These are phyloP conservation scores for Candida anutae DNA, from an alignment of 1,139 yeast genomes.

Conservation along the genomic window DNA sequence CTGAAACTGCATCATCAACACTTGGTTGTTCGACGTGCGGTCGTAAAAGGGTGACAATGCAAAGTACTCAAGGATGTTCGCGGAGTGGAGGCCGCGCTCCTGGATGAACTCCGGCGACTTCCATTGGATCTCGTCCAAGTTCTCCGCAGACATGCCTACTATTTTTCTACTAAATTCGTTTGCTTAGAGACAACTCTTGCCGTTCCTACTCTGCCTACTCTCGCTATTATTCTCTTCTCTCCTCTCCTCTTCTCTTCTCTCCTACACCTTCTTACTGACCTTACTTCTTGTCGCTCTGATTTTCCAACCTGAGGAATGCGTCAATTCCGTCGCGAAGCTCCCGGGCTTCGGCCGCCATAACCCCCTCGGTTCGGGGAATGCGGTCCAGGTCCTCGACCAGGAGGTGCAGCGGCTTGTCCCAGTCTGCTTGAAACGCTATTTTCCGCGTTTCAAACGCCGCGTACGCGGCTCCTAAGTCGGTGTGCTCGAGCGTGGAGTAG, in stretches of 20 bases:
- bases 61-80: conserved; percentile 87
- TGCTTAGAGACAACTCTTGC: too few relatives aligned
- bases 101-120: conserved; percentile 96
- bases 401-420: conserved; percentile 26
- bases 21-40: conserved; percentile 89
- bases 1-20: conserved; percentile 90
- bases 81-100: conserved; percentile 75
- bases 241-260: too few relatives aligned
- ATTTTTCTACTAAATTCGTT: too few relatives aligned
- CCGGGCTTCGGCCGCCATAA: conserved; percentile 59
- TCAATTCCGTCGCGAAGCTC: not conserved
- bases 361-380: conserved; percentile 44
- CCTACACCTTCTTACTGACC: too few relatives aligned
- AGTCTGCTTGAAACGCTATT: conserved; percentile 12
- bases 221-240: too few relatives aligned
- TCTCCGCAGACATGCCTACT: too few relatives aligned
- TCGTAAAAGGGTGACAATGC: conserved; percentile 93
- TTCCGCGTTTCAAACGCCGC: conserved; percentile 26
- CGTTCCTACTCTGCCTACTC: too few relatives aligned
- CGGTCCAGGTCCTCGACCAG: conserved; percentile 45
- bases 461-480: conserved; percentile 24
- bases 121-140: conserved; percentile 91
- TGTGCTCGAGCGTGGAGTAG: conserved; percentile 50
- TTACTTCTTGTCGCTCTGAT: too few relatives aligned
- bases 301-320: too few relatives aligned